Evolutionary conservation across 345 rosid genomes (phyloP), one percentile per base, ranked within the genome.

Genomic region (Hypericum androsaemum): DNA sequence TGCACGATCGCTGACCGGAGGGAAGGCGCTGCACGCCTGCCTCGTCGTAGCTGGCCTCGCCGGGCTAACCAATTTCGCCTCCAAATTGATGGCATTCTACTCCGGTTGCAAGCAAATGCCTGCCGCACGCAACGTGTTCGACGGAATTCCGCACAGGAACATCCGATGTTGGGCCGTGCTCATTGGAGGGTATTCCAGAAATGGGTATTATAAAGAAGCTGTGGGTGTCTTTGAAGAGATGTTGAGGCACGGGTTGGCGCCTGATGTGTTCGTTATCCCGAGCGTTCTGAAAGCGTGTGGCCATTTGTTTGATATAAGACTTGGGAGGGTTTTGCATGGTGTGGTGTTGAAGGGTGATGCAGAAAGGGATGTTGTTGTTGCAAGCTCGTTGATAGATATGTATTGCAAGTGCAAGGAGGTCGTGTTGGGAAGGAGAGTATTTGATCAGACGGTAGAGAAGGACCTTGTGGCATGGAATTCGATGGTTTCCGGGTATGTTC

Each of bases 221-320:
- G 52, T 87, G 43, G 28, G 11, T 55, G 12, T 64, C 8, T 82
- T 82, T 52, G 41, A 36, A 12, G 75, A 77, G 14, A 90, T 90
- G 92, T 73, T 60, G 32, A 51, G 62, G 14, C 51, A 67, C 43
- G 78, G 80, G 22, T 38, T 79, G 15, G 65, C 68, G 8, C 69
- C 71, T n/a, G 72, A 82, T 39, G 57, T 49, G 49, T 84, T 73
- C 60, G 76, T 90, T 3, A 47, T 87, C 58, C 98, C 95, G 38
- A 80, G 95, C 41, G 64, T 84, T 57, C 75, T 90, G 48, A 87
- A 76, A 62, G 90, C 85, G 6, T 76, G 86, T 66, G 84, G 78
- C 7, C 78, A 75, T 60, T 59, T 80, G 49, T 54, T 61, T 45
- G 78, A 80, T 66, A 45, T 38, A n/a, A 66, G 62, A 28, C 54